Percentiles rank a stretch among this genome's conserved stretches.
These are phyloP conservation scores for Magnaporthiopsis incrustans DNA, from an alignment of 2,329 filamentous ascomycete species.

Conservation along the genomic window DNA sequence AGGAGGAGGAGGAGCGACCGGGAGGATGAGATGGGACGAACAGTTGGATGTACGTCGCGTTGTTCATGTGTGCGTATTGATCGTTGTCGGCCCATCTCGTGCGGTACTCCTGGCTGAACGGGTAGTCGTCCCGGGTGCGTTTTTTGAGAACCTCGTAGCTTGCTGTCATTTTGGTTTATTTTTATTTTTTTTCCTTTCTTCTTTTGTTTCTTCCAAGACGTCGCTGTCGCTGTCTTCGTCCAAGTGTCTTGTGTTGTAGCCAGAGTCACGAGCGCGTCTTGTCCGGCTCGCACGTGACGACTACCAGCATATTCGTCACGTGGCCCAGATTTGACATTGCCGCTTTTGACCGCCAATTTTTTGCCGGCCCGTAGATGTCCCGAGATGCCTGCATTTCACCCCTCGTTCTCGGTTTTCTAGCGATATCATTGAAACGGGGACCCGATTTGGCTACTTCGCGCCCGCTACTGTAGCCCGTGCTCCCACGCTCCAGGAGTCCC, in stretches of 20 bases:
- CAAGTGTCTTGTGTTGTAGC: not conserved
- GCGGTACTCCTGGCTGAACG: slow-evolving; percentile 70
- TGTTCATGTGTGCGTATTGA: slow-evolving; percentile 93
- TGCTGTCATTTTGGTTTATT: slow-evolving; percentile 20
- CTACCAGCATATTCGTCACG: not conserved
- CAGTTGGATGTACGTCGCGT: slow-evolving; percentile 77
- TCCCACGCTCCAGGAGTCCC: not conserved
- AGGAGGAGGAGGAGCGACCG: not conserved
- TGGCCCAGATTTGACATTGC: not conserved
- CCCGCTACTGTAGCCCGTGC: not conserved
- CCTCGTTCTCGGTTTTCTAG: not conserved
- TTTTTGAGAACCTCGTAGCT: slow-evolving; percentile 41
- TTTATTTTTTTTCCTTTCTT: too few species aligned
- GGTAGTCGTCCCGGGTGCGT: slow-evolving; percentile 64
- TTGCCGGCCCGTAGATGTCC: not conserved
- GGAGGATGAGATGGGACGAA: slow-evolving; percentile 18
- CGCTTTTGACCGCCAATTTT: slow-evolving; percentile 1
- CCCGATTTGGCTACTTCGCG: too few species aligned
- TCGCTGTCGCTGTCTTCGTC: not conserved
- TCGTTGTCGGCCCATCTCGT: slow-evolving; percentile 93
- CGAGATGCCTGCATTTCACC: not conserved
- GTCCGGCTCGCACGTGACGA: not conserved
- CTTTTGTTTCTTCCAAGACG: not conserved
- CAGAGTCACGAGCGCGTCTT: not conserved
- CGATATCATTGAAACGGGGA: not conserved